Base-by-base conservation (phyloP, 345 rosid genomes). In the Excoecaria agallocha region DNA sequence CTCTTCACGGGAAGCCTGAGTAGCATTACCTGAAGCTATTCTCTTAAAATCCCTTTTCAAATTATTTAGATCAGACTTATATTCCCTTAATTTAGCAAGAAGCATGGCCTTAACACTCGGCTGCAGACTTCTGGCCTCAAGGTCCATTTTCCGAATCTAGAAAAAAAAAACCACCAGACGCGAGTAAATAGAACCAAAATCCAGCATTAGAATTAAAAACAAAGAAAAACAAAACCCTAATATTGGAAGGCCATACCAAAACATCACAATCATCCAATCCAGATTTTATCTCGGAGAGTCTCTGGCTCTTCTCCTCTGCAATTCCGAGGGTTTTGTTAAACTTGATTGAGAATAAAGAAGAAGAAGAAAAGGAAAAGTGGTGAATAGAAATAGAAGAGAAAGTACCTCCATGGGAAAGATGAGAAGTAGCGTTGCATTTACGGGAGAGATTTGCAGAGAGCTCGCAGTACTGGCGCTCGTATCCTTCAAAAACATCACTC, bases 391-490 rank as follows among this genome's bases (percentile, higher is more conserved):
- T 8, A 24, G 25, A 41, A 20, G 35, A n/a, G 30, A 30, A 30
- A 30, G 50, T 79, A 87, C 93, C 93, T 85, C 78, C 84, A 72
- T 82, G 85, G 25, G 86, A 19, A 50, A 91, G 83, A 67, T 83
- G 82, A 66, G 93, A 79, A 58, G 88, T 79, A 19, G 91, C 82
- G 75, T 80, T 78, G 87, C 97, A 91, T 84, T 87, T 93, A 43
- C 90, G 77, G 76, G 93, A 88, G 76, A 93, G 90, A 85, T 82
- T 87, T 24, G 95, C 86, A 17, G 98, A 93, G 84, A 93, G 93
- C 80, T 93, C 96, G 80, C 96, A 93, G 86, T 93, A 93, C 71
- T 88, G 96, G 3, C 96, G 94, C 80, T 90, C 98, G 87, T 93
- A 93, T 41, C 93, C 93, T 79, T 93, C 93, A 69, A 91, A 91